phyloP scores from a whole-genome alignment of 192 early-diverging fungal species.

The Coemansia umbellata region DNA sequence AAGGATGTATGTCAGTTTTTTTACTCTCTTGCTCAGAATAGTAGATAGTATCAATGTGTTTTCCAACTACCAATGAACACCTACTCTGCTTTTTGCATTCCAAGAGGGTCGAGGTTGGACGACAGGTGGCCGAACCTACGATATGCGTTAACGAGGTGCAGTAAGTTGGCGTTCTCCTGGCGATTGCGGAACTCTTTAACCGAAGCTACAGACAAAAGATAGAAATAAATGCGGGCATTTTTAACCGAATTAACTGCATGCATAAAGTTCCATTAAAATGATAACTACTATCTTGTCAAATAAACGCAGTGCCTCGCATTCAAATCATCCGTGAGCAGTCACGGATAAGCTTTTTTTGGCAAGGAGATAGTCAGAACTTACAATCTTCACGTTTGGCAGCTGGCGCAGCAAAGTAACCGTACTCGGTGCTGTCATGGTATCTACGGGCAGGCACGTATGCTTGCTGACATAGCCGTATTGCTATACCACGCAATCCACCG shows the following conservation, averaged over 20 bases:
- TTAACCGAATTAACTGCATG: neutral
- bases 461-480: neutral
- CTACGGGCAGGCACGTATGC: conserved; percentile 5
- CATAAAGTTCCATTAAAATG: too few species aligned
- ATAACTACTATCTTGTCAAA: too few species aligned
- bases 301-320: too few species aligned
- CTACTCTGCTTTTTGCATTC: conserved; percentile 55
- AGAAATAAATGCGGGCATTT: neutral
- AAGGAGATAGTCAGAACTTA: conserved; percentile 24
- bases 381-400: conserved; percentile 15
- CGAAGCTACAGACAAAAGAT: conserved; percentile 11
- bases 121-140: conserved; percentile 77
- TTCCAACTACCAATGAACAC: conserved; percentile 11
- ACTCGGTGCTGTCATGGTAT: conserved; percentile 43
- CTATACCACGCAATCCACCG: conserved; percentile 4
- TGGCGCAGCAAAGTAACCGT: conserved; percentile 31
- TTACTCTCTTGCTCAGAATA: too few species aligned
- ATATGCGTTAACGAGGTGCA: conserved; percentile 77
- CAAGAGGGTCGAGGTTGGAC: conserved; percentile 83
- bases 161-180: conserved; percentile 72
- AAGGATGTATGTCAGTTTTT: too few species aligned
- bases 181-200: conserved; percentile 74
- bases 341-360: too few species aligned
- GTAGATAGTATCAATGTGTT: too few species aligned
- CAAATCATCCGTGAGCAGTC: too few species aligned